These are phyloP conservation scores for Nelumbo lutea DNA, from an alignment of 164 flowering plant species.

Conservation along the genomic window DNA sequence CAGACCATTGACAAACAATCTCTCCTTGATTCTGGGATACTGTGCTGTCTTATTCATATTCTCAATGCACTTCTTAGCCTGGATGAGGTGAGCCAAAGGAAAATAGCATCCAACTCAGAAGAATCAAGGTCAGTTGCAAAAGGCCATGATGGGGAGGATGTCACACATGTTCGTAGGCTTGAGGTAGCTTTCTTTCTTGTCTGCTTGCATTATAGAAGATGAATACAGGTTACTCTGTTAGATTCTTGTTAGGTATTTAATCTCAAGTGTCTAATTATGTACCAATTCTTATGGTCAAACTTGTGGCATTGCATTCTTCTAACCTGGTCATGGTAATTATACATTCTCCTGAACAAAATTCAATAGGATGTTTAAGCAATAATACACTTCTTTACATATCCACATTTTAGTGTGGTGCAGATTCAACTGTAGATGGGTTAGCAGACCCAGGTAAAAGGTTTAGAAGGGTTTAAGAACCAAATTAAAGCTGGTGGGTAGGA, in stretches of 20 bases:
- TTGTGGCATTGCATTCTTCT: background rate
- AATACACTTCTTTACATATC: too few relatives aligned
- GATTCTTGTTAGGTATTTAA: background rate
- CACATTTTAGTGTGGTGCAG: too few relatives aligned
- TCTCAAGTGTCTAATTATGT: background rate
- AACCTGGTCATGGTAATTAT: background rate
- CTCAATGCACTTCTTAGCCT: constrained; percentile 74
- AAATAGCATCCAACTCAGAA: constrained; percentile 21
- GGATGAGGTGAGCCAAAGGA: constrained; percentile 30
- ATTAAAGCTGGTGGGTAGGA: too few relatives aligned
- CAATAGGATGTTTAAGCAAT: background rate
- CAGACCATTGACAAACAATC: constrained; percentile 98
- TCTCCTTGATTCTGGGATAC: constrained; percentile 94
- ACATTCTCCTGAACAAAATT: background rate
- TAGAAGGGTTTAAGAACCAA: too few relatives aligned
- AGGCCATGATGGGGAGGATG: constrained; percentile 30
- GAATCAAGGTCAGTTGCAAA: constrained; percentile 19
- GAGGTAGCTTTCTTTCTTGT: constrained; percentile 52
- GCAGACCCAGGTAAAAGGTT: too few relatives aligned
- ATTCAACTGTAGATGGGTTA: too few relatives aligned
- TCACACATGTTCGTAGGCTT: constrained; percentile 48
- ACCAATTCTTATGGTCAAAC: background rate
- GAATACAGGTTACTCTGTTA: background rate
- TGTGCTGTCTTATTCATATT: constrained; percentile 90
- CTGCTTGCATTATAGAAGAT: background rate